Evolutionary conservation across 345 rosid genomes (phyloP), one percentile per base, ranked within the genome.

Genomic region (Eucalyptus regnans): DNA sequence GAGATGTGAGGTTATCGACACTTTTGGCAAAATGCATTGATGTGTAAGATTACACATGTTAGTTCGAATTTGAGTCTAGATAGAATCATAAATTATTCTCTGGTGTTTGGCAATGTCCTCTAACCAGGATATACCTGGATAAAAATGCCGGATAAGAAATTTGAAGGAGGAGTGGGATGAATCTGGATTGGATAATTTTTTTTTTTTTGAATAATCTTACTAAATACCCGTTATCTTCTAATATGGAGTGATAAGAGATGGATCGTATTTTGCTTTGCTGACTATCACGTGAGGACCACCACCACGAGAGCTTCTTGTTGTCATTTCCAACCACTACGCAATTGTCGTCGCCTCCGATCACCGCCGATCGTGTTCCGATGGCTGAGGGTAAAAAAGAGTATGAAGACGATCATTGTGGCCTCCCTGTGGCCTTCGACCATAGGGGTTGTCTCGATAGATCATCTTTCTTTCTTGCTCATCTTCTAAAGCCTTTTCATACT

Each of bases 11-110:
- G 44, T 37, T 33, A 33, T 17, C 2, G 83, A 76, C 48, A 3
- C 83, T 76, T 41, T 10, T 18, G 48, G 48, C 29, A 37, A 76
- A 37, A 76, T 20, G 15, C 3, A 37, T 37, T 37, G 12, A 23
- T 9, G 1, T 23, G 3, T 56, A 22, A 23, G 29, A 56, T 56
- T 56, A 23, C 8, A 3, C 1, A 12, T 62, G 17, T 16, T 62
- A 62, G 33, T 29, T 0, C 0, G 0, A 13, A 62, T 62, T 62
- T 27, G 17, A 27, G 4, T 27, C 0, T 0, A 4, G 4, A 62
- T 27, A 60, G 8, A 29, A 60, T 60, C 14, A 60, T 5, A 60
- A 27, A 60, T 27, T 62, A 62, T 29, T 12, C 4, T 62, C 0
- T 0, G 1, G 2, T 25, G 66, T 60, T 25, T 62, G 31, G 33